Percentiles rank a stretch among this genome's conserved stretches.
These are phyloP conservation scores for Ogataea angusta DNA, from an alignment of 805 yeast species.

Conservation along the genomic window DNA sequence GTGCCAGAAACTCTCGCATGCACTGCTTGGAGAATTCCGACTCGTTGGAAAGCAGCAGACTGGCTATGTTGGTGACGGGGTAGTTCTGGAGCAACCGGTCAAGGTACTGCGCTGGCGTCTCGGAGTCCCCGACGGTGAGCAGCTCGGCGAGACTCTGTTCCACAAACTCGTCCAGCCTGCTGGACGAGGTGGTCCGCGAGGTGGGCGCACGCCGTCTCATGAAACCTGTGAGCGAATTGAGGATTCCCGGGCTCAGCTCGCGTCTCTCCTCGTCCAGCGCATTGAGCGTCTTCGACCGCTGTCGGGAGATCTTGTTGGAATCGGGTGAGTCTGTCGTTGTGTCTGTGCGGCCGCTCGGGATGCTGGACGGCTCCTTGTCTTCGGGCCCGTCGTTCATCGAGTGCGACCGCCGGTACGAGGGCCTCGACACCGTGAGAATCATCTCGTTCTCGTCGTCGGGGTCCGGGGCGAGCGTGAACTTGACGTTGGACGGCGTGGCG, in stretches of 20 bases:
- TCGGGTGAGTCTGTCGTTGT: constrained; percentile 8
- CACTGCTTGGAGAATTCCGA: constrained; percentile 24
- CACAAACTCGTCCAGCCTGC: constrained; percentile 9
- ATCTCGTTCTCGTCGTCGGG: constrained; percentile 6
- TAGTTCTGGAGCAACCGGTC: constrained; percentile 27
- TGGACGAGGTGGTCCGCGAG: constrained; percentile 7
- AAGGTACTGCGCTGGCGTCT: constrained; percentile 33
- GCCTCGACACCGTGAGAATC: constrained; percentile 10
- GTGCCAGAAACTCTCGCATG: constrained; percentile 26
- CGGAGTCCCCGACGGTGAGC: constrained; percentile 20
- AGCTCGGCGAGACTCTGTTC: constrained; percentile 1
- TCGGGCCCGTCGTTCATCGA: constrained; percentile 19
- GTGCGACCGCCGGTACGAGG: constrained; percentile 18
- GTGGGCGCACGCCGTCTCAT: constrained; percentile 22
- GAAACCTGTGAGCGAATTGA: constrained; percentile 30
- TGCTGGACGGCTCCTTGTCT: background rate
- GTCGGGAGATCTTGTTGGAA: constrained; percentile 20
- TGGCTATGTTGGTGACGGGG: constrained; percentile 26
- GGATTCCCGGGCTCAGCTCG: constrained; percentile 22
- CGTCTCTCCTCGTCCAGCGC: constrained; percentile 20
- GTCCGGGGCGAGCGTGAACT: constrained; percentile 12
- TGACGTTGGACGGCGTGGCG: constrained; percentile 9
- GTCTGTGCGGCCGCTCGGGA: constrained; percentile 3
- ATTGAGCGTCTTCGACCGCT: constrained; percentile 33
- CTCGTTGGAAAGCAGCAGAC: constrained; percentile 32